phyloP scores from a whole-genome alignment of 2,329 filamentous ascomycete genomes.

The Colletotrichum falcatum region DNA sequence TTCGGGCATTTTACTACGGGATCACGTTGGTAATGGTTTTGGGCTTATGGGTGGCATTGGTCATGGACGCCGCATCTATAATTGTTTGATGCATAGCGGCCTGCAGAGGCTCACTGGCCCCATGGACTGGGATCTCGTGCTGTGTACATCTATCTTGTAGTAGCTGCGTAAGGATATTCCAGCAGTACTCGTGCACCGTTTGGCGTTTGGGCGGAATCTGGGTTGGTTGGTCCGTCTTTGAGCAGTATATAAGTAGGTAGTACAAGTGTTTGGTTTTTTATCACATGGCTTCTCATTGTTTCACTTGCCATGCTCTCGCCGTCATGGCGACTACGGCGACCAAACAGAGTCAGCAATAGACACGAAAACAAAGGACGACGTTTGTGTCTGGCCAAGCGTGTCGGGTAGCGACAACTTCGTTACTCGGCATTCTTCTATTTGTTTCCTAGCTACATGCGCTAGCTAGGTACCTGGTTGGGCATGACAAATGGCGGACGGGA shows the following conservation, averaged over 20 bases:
- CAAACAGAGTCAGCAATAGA: background rate
- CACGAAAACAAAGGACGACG: too few relatives aligned
- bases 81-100: conserved; percentile 23
- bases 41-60: conserved; percentile 34
- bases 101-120: background rate
- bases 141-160: conserved; percentile 9
- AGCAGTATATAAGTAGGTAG: background rate
- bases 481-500: background rate
- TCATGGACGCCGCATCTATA: conserved; percentile 22
- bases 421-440: background rate
- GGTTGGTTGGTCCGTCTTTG: background rate
- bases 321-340: background rate
- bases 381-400: background rate
- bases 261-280: background rate
- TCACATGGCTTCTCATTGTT: background rate
- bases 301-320: background rate
- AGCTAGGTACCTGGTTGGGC: background rate
- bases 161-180: conserved; percentile 2
- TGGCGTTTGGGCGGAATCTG: conserved; percentile 12
- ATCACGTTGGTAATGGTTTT: conserved; percentile 29
- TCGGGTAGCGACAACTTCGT: background rate
- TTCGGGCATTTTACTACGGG: conserved; percentile 29
- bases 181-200: background rate
- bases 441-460: background rate
- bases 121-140: background rate